phyloP scores from a whole-genome alignment of 2,329 filamentous ascomycete species.

The Fusarium bactridioides region DNA sequence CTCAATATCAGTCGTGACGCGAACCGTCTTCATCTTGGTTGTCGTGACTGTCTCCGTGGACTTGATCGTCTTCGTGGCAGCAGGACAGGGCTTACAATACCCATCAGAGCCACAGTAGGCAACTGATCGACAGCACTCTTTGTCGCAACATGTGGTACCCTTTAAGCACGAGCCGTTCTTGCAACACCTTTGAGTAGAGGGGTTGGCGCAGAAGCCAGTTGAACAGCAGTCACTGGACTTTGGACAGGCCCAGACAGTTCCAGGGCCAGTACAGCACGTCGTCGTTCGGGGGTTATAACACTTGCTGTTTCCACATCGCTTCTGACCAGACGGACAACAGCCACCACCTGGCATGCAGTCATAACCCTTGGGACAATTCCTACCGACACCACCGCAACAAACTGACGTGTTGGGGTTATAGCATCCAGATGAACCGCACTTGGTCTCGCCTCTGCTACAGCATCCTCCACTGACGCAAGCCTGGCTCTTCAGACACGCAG shows the following conservation, averaged over 20 bases:
- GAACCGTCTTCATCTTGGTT: not conserved
- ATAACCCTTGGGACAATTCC: not conserved
- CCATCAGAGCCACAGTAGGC: conserved; percentile 5
- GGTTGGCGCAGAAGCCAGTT: not conserved
- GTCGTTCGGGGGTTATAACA: conserved; percentile 2
- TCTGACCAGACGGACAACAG: not conserved
- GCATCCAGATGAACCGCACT: not conserved
- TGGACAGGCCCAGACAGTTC: not conserved
- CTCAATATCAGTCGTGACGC: not conserved
- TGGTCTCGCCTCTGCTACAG: not conserved
- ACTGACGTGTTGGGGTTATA: not conserved
- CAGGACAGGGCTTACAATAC: conserved; percentile 4
- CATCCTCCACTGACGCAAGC: not conserved
- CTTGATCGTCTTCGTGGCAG: not conserved
- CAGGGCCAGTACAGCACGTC: not conserved
- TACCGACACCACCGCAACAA: not conserved
- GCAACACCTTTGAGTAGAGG: not conserved
- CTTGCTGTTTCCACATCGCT: conserved; percentile 5
- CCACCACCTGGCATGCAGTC: conserved; percentile 9
- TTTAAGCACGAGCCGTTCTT: not conserved
- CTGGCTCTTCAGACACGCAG: not conserved
- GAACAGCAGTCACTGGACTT: not conserved
- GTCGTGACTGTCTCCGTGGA: not conserved
- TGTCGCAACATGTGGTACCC: conserved; percentile 3
- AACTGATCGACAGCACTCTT: not conserved